These are phyloP conservation scores for Ballota nigra DNA, from an alignment of 257 asterid species.

Conservation along the genomic window DNA sequence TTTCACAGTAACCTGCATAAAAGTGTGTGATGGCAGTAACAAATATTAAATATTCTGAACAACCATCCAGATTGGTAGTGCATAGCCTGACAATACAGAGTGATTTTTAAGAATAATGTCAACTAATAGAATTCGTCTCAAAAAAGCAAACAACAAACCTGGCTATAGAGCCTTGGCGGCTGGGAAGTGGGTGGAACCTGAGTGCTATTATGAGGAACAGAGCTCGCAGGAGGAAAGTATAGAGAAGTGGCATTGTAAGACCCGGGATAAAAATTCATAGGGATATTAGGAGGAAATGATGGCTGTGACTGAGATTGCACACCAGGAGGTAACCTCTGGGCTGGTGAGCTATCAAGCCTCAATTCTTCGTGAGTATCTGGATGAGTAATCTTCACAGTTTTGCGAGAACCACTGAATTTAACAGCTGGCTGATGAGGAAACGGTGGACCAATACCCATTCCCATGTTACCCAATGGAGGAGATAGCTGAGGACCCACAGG, in stretches of 20 bases:
- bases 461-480: conserved; percentile 69
- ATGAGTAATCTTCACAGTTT: conserved; percentile 75
- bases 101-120: not conserved
- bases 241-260: conserved; percentile 47
- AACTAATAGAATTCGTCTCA: not conserved
- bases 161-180: conserved; percentile 50
- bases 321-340: conserved; percentile 56
- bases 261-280: conserved; percentile 42
- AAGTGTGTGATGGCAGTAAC: not conserved
- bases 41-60: conserved; percentile 1
- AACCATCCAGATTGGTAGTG: not conserved
- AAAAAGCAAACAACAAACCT: conserved; percentile 43
- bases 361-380: conserved; percentile 83
- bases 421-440: conserved; percentile 62
- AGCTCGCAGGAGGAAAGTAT: conserved; percentile 44
- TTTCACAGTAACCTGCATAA: conserved; percentile 65
- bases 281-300: conserved; percentile 55
- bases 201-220: conserved; percentile 46
- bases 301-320: conserved; percentile 68
- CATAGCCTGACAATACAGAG: not conserved
- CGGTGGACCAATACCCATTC: conserved; percentile 54
- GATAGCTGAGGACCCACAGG: conserved; percentile 64
- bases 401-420: conserved; percentile 45
- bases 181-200: conserved; percentile 52
- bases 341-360: conserved; percentile 66